phyloP scores from a whole-genome alignment of 1,139 yeast genomes.

The Scheffersomyces illinoinensis region DNA sequence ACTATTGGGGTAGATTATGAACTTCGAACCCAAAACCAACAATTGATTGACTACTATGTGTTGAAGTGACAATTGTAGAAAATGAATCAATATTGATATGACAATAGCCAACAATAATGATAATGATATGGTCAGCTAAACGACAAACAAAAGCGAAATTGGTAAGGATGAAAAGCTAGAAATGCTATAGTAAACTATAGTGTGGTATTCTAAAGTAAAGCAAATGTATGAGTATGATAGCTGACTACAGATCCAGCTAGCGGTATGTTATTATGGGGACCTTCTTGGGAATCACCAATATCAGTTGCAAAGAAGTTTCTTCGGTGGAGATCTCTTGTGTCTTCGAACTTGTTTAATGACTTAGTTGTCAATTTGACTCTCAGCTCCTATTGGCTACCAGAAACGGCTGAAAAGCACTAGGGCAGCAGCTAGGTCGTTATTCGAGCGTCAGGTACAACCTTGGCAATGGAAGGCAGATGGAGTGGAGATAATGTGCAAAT shows the following conservation, averaged over 20 bases:
- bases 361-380: conserved; percentile 6
- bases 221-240: background rate
- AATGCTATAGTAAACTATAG: background rate
- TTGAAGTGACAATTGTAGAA: no score
- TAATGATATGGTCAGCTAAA: no score
- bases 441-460: background rate
- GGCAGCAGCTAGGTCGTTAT: background rate
- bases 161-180: no score
- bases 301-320: background rate
- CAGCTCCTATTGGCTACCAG: background rate
- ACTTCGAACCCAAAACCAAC: no score
- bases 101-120: no score
- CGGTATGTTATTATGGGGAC: background rate
- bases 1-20: no score
- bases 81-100: no score
- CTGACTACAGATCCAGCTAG: no score
- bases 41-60: no score
- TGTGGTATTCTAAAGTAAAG: background rate
- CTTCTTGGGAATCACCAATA: background rate
- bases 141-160: no score
- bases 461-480: background rate
- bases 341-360: background rate
- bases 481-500: background rate
- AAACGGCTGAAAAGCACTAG: background rate
- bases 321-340: background rate